phyloP scores from a whole-genome alignment of 2,329 filamentous ascomycete genomes.

The Aspergillus fructus region DNA sequence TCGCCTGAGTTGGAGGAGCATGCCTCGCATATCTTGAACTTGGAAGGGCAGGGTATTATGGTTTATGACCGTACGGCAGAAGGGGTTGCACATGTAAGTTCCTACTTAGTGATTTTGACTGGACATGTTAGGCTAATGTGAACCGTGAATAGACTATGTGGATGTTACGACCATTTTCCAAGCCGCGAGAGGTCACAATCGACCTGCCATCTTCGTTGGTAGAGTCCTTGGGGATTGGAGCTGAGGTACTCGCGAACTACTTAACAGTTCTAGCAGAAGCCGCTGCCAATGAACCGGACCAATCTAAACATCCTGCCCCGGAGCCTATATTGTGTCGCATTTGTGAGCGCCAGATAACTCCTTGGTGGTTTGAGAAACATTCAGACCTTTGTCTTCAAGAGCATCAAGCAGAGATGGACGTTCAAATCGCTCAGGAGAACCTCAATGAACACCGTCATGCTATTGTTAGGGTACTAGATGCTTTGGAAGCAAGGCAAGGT shows the following conservation, averaged over 20 bases:
- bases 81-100: slow-evolving; percentile 82
- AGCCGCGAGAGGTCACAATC: slow-evolving; percentile 90
- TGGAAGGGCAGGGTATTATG: slow-evolving; percentile 98
- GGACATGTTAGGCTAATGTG: slow-evolving; percentile 19
- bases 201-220: slow-evolving; percentile 87
- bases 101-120: neutral
- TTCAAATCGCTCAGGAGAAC: slow-evolving; percentile 91
- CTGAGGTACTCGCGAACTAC: slow-evolving; percentile 91
- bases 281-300: slow-evolving; percentile 70
- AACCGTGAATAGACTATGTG: slow-evolving; percentile 77
- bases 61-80: slow-evolving; percentile 88
- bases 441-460: slow-evolving; percentile 88
- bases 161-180: slow-evolving; percentile 93
- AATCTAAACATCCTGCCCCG: slow-evolving; percentile 74
- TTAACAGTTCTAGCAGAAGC: slow-evolving; percentile 85
- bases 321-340: slow-evolving; percentile 89
- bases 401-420: slow-evolving; percentile 94
- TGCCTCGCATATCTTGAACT: slow-evolving; percentile 63
- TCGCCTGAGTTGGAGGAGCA: slow-evolving; percentile 41
- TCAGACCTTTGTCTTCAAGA: slow-evolving; percentile 95
- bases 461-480: slow-evolving; percentile 93
- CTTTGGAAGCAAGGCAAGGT: slow-evolving; percentile 67
- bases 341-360: slow-evolving; percentile 93
- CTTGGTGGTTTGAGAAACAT: slow-evolving; percentile 99
- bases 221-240: slow-evolving; percentile 89